A percentile compares a stretch with the other conserved stretches of the same genome.
Conservation (phyloP, 2,329 filamentous ascomycete genomes). For the Trichoderma gracile region DNA sequence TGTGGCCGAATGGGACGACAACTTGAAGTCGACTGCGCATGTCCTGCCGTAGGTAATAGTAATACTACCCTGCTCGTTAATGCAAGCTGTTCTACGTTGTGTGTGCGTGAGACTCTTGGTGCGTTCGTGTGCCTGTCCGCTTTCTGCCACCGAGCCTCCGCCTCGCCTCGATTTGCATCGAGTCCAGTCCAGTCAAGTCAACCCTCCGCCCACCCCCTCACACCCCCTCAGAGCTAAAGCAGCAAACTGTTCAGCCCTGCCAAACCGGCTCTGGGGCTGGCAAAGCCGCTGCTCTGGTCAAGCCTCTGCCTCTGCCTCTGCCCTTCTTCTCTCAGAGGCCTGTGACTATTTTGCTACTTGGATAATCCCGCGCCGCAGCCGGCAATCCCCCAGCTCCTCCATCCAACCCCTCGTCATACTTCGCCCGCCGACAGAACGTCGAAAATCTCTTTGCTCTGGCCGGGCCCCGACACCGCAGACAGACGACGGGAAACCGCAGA, state of each 20-base stretch:
- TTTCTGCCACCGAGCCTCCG: conserved; percentile 23
- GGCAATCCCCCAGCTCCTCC: conserved; percentile 15
- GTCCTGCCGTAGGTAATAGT: neutral
- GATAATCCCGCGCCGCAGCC: conserved; percentile 23
- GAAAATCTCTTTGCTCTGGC: neutral
- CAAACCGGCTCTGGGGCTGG: conserved; percentile 18
- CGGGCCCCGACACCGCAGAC: neutral
- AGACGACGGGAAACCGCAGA: neutral
- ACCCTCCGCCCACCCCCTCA: conserved; percentile 23
- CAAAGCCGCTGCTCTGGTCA: neutral
- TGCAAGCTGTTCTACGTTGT: neutral
- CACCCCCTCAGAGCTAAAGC: conserved; percentile 21
- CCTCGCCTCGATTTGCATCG: conserved; percentile 14
- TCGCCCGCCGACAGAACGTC: neutral
- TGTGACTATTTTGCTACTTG: neutral
- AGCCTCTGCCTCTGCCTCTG: conserved; percentile 3
- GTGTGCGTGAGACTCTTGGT: neutral
- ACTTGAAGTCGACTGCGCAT: too few species aligned
- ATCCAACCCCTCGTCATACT: conserved; percentile 20
- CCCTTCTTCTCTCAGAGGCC: neutral
- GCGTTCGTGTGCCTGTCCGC: conserved; percentile 20
- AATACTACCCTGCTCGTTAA: neutral
- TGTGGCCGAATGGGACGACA: neutral
- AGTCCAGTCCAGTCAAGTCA: neutral
- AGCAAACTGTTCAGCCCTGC: conserved; percentile 23